These are phyloP conservation scores for Solanum etuberosum DNA, from an alignment of 257 asterid genomes.

Conservation along the genomic window DNA sequence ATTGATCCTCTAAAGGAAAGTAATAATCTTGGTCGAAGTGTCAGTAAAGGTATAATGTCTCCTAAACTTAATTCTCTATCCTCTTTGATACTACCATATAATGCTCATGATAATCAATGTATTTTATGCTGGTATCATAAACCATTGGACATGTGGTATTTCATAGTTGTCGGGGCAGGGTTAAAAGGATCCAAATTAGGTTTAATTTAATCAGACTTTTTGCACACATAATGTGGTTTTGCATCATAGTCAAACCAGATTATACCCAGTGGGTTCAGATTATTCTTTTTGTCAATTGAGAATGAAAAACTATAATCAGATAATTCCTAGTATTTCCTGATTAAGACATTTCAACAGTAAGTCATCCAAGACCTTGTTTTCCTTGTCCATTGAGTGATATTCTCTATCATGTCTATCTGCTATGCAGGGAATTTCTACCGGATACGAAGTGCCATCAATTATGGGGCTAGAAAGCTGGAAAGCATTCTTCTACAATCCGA, in stretches of 20 bases:
- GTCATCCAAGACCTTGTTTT: not conserved
- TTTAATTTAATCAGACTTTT: not conserved
- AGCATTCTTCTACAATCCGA: conserved; percentile 42
- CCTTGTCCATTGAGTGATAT: not conserved
- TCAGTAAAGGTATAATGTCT: conserved; percentile 49
- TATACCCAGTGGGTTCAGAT: not conserved
- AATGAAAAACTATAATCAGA: not conserved
- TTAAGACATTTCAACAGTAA: not conserved
- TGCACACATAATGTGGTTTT: not conserved
- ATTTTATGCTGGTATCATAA: not conserved
- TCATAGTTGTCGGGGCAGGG: not conserved
- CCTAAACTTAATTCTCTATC: not conserved
- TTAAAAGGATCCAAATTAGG: not conserved
- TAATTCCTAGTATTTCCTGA: not conserved
- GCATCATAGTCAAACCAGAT: not conserved
- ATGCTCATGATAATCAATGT: not conserved
- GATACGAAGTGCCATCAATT: conserved; percentile 78
- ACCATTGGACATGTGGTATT: not conserved
- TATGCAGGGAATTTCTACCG: conserved; percentile 66
- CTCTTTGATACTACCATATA: not conserved
- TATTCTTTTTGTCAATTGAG: not conserved
- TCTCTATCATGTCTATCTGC: not conserved
- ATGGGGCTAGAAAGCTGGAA: conserved; percentile 67
- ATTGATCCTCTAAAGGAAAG: conserved; percentile 70
- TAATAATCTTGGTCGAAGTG: conserved; percentile 82